Base-by-base conservation (phyloP, 2,329 filamentous ascomycete genomes). In the Mycosphaerelloides madeirae region DNA sequence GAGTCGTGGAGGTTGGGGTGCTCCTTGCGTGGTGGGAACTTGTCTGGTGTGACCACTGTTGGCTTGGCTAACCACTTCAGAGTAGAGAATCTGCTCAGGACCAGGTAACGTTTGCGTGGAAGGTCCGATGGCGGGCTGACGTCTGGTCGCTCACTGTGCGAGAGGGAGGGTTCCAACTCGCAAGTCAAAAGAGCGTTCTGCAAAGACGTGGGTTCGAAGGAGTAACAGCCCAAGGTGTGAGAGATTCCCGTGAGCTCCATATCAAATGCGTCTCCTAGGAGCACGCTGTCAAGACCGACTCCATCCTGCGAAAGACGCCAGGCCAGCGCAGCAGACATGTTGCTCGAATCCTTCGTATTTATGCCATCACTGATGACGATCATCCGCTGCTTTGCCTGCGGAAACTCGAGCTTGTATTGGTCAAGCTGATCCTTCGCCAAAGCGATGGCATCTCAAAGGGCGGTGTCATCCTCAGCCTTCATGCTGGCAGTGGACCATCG, bases 131-230 rank as follows among this genome's bases (percentile, higher is more conserved):
- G 47, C 7, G 46, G 5, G 6, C 29, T n/a, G 5, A 56, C 41
- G 9, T 53, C 39, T n/a, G 63, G 63, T 19, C 66, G 62, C 44
- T 69, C 64, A 6, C 57, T 48, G 6, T 59, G 47, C 5, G 57
- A 62, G 0, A 69, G 55, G 16, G 68, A 61, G 2, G 64, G 64
- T 38, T 69, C 66, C 40, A 68, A 44, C 48, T 68, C 66, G 36
- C 64, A 65, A 11, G 67, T 63, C 1, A 59, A 54, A 50, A 66
- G 56, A 0, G 65, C 65, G 31, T 65, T 59, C 32, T 63, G 61
- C 2, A 69, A 43, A 11, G 51, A 61, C 3, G 45, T 50, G 1
- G 65, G 66, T 5, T 60, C 51, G 52, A 69, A 69, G 13, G 58
- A 61, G 43, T 68, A 69, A 3, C 65, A 63, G 6, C 61, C 62